Base-by-base conservation (phyloP, 1,284 basidiomycete species). In the Puccinia coronata region DNA sequence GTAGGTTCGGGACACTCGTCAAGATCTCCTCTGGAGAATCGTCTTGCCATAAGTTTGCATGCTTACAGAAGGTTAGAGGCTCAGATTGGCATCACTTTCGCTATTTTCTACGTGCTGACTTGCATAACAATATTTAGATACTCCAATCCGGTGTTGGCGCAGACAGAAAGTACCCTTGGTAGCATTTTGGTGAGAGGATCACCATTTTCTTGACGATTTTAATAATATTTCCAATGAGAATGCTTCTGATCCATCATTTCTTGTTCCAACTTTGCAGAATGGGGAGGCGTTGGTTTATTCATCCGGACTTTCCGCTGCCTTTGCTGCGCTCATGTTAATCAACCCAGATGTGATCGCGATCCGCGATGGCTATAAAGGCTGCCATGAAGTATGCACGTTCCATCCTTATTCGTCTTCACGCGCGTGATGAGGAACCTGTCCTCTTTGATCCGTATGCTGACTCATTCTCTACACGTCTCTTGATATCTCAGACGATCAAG, bases 221-320 rank as follows among this genome's bases (percentile, higher is more conserved):
- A 47, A 2, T 14, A 61, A 57, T n/a, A 8, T 61, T 20, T 34
- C 25, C 20, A 20, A 70, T 36, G 23, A 14, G 8, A 47, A 70
- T 18, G 9, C 5, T 47, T 47, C 41, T 49, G 34, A 63, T 63
- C 2, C 23, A 61, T 14, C 51, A 39, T 34, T 65, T 51, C 25
- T 23, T 61, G 6, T 47, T 5, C 23, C 31, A 34, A 41, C 36
- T 72, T 31, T 47, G n/a, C 36, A 80, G 78, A 80, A 63, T n/a
- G 78, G 78, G 11, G 55, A 80, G 53, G 78, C 39, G 2, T 72
- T 80, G 31, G 78, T 80, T 63, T 80, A 72, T 70, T 80, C 78
- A 25, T 80, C 69, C 20, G 78, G 78, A 23, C 20, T 80, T 36
- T 71, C 78, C 23, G 76, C 76, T 25, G 63, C 76, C 39, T 69